A percentile compares a stretch with the other conserved stretches of the same genome.
These are phyloP conservation scores for sunflower (Helianthus annuus) DNA, from an alignment of 129 eudicot genomes.

Conservation along the genomic window DNA sequence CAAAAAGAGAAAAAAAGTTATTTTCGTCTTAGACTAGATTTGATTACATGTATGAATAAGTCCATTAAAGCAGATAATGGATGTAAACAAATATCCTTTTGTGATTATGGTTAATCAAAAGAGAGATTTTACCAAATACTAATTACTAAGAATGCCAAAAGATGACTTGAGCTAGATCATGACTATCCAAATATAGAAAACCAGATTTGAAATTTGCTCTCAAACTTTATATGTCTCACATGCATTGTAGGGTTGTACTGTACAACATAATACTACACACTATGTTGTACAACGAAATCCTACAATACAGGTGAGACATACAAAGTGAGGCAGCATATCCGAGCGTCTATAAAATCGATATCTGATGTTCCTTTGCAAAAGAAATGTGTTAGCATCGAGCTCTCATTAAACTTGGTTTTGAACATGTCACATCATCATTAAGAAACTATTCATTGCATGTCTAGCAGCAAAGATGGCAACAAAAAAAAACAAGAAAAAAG, in stretches of 20 bases:
- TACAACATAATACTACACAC: conserved; percentile 1
- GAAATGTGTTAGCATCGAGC: neutral
- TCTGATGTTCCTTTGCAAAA: conserved; percentile 6
- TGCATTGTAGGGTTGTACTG: neutral
- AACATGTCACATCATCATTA: conserved; percentile 7
- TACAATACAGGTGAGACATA: conserved; percentile 2
- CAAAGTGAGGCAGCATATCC: neutral
- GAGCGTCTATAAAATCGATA: neutral
- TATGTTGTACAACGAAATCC: neutral
- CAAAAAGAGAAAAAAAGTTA: no score
- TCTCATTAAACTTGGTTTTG: conserved; percentile 15
- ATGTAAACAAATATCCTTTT: no score
- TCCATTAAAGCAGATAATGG: no score
- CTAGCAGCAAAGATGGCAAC: conserved; percentile 26
- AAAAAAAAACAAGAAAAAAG: neutral
- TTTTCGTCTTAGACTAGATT: no score
- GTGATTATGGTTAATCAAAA: no score
- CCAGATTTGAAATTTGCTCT: neutral
- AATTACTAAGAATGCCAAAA: no score
- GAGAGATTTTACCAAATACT: no score
- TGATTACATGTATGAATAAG: no score
- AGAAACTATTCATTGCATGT: neutral
- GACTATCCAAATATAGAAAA: neutral
- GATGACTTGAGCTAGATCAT: neutral
- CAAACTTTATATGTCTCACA: neutral